phyloP scores from a whole-genome alignment of 345 rosid species.

The Dovyalis caffra region DNA sequence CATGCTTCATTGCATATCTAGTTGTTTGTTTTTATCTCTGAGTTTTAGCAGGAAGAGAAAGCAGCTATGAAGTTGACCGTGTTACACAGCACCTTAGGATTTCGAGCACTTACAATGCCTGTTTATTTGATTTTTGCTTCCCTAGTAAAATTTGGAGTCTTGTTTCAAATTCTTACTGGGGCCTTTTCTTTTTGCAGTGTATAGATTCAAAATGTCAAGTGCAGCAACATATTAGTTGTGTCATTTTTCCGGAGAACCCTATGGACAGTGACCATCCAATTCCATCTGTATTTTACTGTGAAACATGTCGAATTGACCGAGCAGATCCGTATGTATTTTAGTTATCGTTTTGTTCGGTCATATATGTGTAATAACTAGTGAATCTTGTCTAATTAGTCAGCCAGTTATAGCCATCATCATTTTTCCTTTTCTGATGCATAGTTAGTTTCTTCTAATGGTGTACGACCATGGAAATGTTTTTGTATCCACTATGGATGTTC shows the following conservation, averaged over 20 bases:
- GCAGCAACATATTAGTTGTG: conserved; percentile 39
- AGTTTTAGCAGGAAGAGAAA: background rate
- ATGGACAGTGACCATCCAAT: conserved; percentile 18
- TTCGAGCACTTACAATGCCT: background rate
- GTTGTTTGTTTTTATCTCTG: background rate
- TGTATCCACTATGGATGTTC: background rate
- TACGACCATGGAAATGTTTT: background rate
- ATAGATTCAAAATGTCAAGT: conserved; percentile 35
- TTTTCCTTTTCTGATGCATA: background rate
- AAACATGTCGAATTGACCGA: conserved; percentile 38
- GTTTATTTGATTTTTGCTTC: background rate
- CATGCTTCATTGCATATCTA: background rate
- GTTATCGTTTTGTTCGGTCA: background rate
- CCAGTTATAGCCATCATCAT: background rate
- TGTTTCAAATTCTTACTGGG: background rate
- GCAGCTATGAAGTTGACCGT: background rate
- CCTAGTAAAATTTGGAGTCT: background rate
- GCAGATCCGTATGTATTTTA: conserved; percentile 45
- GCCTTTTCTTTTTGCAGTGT: conserved; percentile 33
- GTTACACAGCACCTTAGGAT: background rate
- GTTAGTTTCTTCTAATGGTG: background rate
- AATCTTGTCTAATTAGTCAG: background rate
- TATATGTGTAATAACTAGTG: background rate
- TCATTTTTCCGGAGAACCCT: conserved; percentile 29
- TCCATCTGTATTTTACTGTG: conserved; percentile 32